These are phyloP conservation scores for Cicer arietinum DNA, from an alignment of 306 rosid species.

Conservation along the genomic window DNA sequence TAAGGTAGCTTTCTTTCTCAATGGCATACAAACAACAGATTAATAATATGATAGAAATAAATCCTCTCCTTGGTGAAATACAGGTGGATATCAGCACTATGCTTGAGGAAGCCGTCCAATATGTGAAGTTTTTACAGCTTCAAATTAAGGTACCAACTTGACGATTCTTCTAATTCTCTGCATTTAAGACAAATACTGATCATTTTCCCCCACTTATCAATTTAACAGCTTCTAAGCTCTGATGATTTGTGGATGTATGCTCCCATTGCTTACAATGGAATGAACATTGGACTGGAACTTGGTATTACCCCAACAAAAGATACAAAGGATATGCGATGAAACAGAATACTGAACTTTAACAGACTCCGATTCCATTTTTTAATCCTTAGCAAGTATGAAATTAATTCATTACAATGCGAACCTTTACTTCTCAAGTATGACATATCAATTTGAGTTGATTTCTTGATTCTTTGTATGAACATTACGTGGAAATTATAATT, in stretches of 20 bases:
- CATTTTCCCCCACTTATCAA: not conserved
- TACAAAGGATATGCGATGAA: constrained; percentile 5
- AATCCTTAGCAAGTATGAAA: not conserved
- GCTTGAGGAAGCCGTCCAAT: constrained; percentile 91
- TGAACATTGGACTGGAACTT: constrained; percentile 61
- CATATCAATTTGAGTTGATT: constrained; percentile 9
- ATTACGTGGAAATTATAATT: not conserved
- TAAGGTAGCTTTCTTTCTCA: constrained; percentile 53
- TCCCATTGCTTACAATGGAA: constrained; percentile 80
- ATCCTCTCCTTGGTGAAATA: constrained; percentile 4
- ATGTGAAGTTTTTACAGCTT: constrained; percentile 79
- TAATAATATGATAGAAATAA: not conserved
- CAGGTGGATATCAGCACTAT: constrained; percentile 86
- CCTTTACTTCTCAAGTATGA: not conserved
- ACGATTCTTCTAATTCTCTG: not conserved
- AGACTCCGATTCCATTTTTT: not conserved
- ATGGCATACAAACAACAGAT: not conserved
- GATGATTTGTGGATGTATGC: constrained; percentile 93
- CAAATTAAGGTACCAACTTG: constrained; percentile 69
- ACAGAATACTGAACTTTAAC: constrained; percentile 23
- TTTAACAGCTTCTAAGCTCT: constrained; percentile 75
- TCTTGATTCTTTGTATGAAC: not conserved
- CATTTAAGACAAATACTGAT: not conserved
- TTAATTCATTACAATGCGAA: not conserved
- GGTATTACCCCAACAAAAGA: constrained; percentile 44